These are phyloP conservation scores for Wallacemonas sp. DNA, from an alignment of 208 protist species.

Conservation along the genomic window DNA sequence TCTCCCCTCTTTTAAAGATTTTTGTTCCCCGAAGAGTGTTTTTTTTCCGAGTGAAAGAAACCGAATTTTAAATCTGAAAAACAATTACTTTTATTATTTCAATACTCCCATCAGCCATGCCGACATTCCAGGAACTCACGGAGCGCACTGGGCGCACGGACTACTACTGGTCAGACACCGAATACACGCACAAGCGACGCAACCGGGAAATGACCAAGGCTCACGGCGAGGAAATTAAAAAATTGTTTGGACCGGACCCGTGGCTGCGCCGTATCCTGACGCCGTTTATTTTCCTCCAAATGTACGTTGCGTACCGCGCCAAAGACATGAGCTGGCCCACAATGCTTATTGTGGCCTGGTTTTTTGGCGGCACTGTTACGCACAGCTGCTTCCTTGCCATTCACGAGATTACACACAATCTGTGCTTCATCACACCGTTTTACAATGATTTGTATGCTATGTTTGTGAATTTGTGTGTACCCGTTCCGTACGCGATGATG, in stretches of 20 bases:
- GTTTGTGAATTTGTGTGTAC: slow-evolving; percentile 88
- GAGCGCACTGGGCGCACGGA: slow-evolving; percentile 39
- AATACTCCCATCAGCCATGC: background rate
- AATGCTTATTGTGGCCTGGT: slow-evolving; percentile 64
- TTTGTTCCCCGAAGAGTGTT: no score
- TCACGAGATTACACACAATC: slow-evolving; percentile 92
- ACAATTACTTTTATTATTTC: background rate
- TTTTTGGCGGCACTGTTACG: slow-evolving; percentile 84
- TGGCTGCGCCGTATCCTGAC: slow-evolving; percentile 47
- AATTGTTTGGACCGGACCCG: slow-evolving; percentile 71
- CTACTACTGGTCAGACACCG: slow-evolving; percentile 73
- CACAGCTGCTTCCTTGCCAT: slow-evolving; percentile 87
- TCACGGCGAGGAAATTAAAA: slow-evolving; percentile 76
- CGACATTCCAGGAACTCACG: slow-evolving; percentile 22
- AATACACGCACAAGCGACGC: slow-evolving; percentile 68
- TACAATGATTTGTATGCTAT: slow-evolving; percentile 86
- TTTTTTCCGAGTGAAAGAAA: no score
- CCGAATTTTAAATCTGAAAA: no score
- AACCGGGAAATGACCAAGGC: slow-evolving; percentile 77
- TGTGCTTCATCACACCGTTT: slow-evolving; percentile 69
- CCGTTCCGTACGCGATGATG: slow-evolving; percentile 86
- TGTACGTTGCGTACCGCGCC: slow-evolving; percentile 59
- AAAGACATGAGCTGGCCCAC: slow-evolving; percentile 70
- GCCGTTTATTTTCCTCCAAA: slow-evolving; percentile 57
- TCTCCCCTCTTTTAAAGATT: no score